A percentile compares a stretch with the other conserved stretches of the same genome.
Conservation (phyloP, 1,284 basidiomycete species). For the Trametes pubescens region DNA sequence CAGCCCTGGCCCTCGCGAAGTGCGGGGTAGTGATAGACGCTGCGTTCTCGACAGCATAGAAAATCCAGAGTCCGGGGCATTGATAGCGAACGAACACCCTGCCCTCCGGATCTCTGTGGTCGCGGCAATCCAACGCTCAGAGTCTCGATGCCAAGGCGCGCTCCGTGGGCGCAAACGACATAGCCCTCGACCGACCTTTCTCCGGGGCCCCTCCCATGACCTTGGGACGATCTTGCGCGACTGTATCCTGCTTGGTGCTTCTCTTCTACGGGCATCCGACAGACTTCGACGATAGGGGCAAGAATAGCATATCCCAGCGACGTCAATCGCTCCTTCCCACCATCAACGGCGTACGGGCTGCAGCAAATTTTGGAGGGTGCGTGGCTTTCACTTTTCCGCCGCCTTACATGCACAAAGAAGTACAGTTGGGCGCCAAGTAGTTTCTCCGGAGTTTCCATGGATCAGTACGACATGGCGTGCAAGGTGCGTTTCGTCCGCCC, state of each 20-base stretch:
- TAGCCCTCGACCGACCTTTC: constrained; percentile 23
- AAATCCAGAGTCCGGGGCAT: constrained; percentile 4
- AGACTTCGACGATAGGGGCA: constrained; percentile 16
- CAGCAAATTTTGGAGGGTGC: background rate
- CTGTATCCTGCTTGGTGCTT: background rate
- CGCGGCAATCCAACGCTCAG: background rate
- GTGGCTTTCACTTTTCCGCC: constrained; percentile 5
- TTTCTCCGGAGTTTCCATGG: constrained; percentile 32
- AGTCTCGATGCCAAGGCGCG: constrained; percentile 15
- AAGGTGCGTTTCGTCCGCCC: constrained; percentile 8
- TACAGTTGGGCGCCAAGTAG: constrained; percentile 14
- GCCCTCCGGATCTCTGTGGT: background rate
- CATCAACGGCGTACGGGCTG: background rate
- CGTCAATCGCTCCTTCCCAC: constrained; percentile 1
- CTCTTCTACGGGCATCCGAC: constrained; percentile 2
- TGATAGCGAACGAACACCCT: background rate
- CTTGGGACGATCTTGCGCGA: constrained; percentile 12
- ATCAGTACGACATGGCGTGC: constrained; percentile 22
- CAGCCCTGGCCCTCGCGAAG: constrained; percentile 11
- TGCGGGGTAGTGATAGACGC: constrained; percentile 21
- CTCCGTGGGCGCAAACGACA: constrained; percentile 3
- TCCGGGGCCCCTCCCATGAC: constrained; percentile 25
- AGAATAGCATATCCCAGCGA: constrained; percentile 1
- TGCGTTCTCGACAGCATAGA: constrained; percentile 10
- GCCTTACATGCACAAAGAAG: background rate